These are phyloP conservation scores for Xerocomus spinulosus DNA, from an alignment of 768 basidiomycete genomes.

Conservation along the genomic window DNA sequence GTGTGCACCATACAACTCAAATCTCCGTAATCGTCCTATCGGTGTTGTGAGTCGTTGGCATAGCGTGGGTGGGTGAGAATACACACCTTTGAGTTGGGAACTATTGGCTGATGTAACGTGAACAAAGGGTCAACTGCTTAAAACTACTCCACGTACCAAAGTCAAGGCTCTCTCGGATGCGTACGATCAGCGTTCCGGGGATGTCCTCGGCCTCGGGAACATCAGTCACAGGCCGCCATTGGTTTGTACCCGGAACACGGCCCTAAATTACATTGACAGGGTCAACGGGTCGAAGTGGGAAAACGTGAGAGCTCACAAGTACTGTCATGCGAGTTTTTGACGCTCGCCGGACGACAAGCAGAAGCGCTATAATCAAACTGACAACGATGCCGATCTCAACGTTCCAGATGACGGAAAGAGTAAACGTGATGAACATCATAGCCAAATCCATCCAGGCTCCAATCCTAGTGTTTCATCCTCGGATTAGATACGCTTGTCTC, in stretches of 20 bases:
- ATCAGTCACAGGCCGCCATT: constrained; percentile 89
- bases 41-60: background rate
- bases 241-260: constrained; percentile 79
- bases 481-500: background rate
- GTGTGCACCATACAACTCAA: constrained; percentile 83
- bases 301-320: constrained; percentile 42
- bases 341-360: constrained; percentile 86
- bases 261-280: constrained; percentile 48
- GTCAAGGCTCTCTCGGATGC: constrained; percentile 86
- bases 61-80: background rate
- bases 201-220: constrained; percentile 79
- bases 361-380: constrained; percentile 79
- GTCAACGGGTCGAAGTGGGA: background rate
- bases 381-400: constrained; percentile 92
- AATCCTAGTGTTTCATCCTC: constrained; percentile 43
- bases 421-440: constrained; percentile 85
- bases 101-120: constrained; percentile 67
- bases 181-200: constrained; percentile 79
- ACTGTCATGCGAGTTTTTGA: constrained; percentile 90
- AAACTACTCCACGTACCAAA: constrained; percentile 55
- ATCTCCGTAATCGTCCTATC: constrained; percentile 69
- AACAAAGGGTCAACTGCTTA: background rate
- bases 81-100: constrained; percentile 78
- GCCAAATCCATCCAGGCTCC: constrained; percentile 88
- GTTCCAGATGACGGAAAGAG: constrained; percentile 82